phyloP scores from a whole-genome alignment of 257 asterid genomes.

The Haberlea rhodopensis region DNA sequence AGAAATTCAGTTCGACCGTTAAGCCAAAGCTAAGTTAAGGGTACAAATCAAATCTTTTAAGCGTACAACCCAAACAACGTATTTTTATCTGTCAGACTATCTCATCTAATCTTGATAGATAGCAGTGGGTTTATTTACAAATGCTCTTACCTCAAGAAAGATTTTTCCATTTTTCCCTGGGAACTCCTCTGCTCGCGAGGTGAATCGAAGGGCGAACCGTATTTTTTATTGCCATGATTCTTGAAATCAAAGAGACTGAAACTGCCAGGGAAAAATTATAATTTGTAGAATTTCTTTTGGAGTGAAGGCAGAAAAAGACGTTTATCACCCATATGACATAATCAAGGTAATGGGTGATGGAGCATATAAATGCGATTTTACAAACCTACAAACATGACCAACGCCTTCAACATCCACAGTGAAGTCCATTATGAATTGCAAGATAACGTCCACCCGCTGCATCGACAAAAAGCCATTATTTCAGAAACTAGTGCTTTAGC shows the following conservation, averaged over 20 bases:
- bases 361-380: background rate
- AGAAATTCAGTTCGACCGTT: background rate
- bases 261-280: slow-evolving; percentile 40
- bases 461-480: slow-evolving; percentile 24
- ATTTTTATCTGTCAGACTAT: background rate
- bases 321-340: slow-evolving; percentile 4
- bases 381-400: slow-evolving; percentile 87
- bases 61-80: background rate
- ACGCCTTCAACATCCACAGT: slow-evolving; percentile 88
- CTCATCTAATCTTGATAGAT: background rate
- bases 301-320: background rate
- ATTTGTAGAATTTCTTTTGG: background rate
- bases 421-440: slow-evolving; percentile 80
- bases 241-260: slow-evolving; percentile 83
- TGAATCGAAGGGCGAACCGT: slow-evolving; percentile 71
- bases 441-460: slow-evolving; percentile 78
- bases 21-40: too few species aligned
- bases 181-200: slow-evolving; percentile 66
- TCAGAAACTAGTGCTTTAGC: slow-evolving; percentile 10
- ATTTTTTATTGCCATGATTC: slow-evolving; percentile 73
- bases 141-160: slow-evolving; percentile 69
- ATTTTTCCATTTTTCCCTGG: slow-evolving; percentile 98
- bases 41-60: too few species aligned
- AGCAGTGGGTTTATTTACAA: background rate
- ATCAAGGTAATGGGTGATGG: slow-evolving; percentile 16